A percentile compares a stretch with the other conserved stretches of the same genome.
Conservation (phyloP, 2,329 filamentous ascomycete species). For the Fusarium citri region DNA sequence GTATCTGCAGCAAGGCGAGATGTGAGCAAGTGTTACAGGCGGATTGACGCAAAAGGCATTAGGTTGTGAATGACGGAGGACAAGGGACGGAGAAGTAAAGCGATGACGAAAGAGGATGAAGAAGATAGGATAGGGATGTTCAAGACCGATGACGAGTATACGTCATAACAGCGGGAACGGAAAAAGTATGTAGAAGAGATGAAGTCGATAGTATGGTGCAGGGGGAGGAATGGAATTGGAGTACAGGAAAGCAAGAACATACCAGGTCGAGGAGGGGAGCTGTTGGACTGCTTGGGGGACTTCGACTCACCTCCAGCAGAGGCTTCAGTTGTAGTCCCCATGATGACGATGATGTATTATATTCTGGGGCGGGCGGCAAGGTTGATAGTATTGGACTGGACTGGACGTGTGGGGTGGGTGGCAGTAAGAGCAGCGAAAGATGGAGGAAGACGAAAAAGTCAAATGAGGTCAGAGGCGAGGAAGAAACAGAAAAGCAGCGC, state of each 20-base stretch:
- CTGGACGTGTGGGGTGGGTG: conserved; percentile 47
- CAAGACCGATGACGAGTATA: conserved; percentile 42
- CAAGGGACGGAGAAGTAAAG: conserved; percentile 26
- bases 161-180: conserved; percentile 40
- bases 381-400: conserved; percentile 41
- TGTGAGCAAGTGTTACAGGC: conserved; percentile 38
- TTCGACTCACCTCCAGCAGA: conserved; percentile 58
- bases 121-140: conserved; percentile 21
- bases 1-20: conserved; percentile 51
- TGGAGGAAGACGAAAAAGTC: conserved; percentile 48
- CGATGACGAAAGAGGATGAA: conserved; percentile 34
- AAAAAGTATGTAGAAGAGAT: neutral
- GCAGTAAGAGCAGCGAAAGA: conserved; percentile 42
- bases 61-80: conserved; percentile 33
- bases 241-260: conserved; percentile 41
- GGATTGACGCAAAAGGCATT: conserved; percentile 24
- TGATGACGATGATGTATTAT: conserved; percentile 63
- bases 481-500: conserved; percentile 40
- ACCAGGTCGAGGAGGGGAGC: conserved; percentile 59
- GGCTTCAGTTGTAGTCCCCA: conserved; percentile 56
- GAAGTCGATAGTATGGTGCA: conserved; percentile 5
- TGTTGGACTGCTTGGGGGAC: conserved; percentile 61
- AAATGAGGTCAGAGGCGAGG: conserved; percentile 57
- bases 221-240: conserved; percentile 9
- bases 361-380: conserved; percentile 48